Percentiles rank a stretch among this genome's conserved stretches.
These are phyloP conservation scores for Straminergon stramineum DNA, from an alignment of 225 moss, liverwort and hornwort genomes.

Conservation along the genomic window DNA sequence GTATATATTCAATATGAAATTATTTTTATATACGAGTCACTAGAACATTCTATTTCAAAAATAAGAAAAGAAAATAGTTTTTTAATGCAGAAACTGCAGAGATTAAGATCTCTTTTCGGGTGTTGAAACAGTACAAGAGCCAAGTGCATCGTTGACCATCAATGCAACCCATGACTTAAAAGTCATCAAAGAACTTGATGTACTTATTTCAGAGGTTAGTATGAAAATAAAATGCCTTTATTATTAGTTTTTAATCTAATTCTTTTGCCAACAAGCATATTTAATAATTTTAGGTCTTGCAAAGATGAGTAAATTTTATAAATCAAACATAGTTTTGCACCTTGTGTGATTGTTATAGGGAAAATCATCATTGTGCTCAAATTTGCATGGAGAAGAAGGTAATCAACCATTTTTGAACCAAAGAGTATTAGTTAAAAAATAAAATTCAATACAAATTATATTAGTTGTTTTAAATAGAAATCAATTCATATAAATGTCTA, in stretches of 20 bases:
- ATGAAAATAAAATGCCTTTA: not conserved
- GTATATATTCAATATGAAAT: not conserved
- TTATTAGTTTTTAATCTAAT: not conserved
- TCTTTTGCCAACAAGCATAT: not conserved
- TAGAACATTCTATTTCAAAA: not conserved
- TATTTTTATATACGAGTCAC: not conserved
- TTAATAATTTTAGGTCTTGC: not conserved
- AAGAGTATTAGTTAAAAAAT: no score
- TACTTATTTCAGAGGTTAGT: constrained; percentile 33
- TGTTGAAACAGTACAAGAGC: constrained; percentile 68
- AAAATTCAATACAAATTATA: not conserved
- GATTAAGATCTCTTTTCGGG: constrained; percentile 20
- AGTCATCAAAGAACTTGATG: constrained; percentile 40
- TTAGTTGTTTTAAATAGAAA: not conserved
- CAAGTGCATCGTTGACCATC: constrained; percentile 63
- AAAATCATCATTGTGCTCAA: constrained; percentile 37
- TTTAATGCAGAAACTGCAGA: constrained; percentile 13
- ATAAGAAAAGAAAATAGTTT: not conserved
- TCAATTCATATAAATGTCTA: not conserved
- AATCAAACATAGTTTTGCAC: not conserved
- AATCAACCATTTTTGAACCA: not conserved
- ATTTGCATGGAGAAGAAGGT: constrained; percentile 42
- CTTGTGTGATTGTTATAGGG: not conserved
- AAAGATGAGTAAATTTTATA: not conserved
- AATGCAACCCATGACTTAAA: constrained; percentile 49